These are phyloP conservation scores for Prunus yedoensis DNA, from an alignment of 331 rosid genomes.

Conservation along the genomic window DNA sequence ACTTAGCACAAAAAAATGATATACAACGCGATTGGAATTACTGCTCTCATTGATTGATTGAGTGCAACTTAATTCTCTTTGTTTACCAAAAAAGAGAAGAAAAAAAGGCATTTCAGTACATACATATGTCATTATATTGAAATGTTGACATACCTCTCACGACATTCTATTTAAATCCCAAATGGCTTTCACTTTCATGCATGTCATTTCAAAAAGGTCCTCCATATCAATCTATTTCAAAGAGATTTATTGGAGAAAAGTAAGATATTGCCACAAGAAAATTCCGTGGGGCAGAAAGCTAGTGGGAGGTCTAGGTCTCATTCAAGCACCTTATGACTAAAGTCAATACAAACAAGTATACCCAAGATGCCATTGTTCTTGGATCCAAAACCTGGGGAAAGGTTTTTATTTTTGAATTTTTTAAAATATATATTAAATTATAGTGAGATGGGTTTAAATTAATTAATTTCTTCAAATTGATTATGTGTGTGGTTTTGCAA, in stretches of 20 bases:
- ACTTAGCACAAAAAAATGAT: too few species aligned
- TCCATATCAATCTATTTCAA: not conserved
- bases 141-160: not conserved
- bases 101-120: too few species aligned
- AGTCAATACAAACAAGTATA: not conserved
- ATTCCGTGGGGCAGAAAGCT: not conserved
- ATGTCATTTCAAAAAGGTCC: not conserved
- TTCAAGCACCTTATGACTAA: not conserved
- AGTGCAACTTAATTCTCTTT: too few species aligned
- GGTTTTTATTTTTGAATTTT: too few species aligned
- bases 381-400: not conserved
- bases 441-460: too few species aligned
- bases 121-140: not conserved
- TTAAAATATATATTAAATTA: too few species aligned
- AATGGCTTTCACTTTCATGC: not conserved
- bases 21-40: too few species aligned
- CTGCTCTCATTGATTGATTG: too few species aligned
- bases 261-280: conserved; percentile 6
- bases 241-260: not conserved
- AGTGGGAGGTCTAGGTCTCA: not conserved
- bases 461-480: too few species aligned
- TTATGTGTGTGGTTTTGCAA: not conserved
- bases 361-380: not conserved
- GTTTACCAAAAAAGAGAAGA: not conserved
- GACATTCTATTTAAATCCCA: not conserved